Percentiles rank a stretch among this genome's conserved stretches.
phyloP scores from a whole-genome alignment of 2,329 filamentous ascomycete species.

The Aspergillus intermedius region DNA sequence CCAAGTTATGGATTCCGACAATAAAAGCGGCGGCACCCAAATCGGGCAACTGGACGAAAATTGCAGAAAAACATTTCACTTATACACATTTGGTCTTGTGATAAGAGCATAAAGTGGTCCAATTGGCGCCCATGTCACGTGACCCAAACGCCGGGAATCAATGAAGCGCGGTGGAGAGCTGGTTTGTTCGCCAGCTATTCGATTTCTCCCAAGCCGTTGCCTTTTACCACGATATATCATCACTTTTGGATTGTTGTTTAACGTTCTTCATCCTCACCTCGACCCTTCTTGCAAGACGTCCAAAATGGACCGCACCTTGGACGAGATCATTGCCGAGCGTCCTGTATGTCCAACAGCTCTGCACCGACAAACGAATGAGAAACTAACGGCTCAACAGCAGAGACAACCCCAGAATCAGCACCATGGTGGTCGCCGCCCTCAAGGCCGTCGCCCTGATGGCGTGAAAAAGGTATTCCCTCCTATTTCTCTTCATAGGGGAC shows the following conservation, averaged over 20 bases:
- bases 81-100: too few species aligned
- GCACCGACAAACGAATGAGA: conserved; percentile 1
- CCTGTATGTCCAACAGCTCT: conserved; percentile 41
- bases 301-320: conserved; percentile 57
- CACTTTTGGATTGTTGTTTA: neutral
- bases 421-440: conserved; percentile 34
- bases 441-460: conserved; percentile 64
- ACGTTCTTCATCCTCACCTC: conserved; percentile 1
- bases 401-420: conserved; percentile 10
- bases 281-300: conserved; percentile 4
- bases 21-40: too few species aligned
- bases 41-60: too few species aligned
- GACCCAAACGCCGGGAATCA: neutral
- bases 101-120: too few species aligned
- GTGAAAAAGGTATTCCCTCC: conserved; percentile 70
- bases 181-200: neutral
- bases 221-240: neutral
- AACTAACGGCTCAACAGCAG: conserved; percentile 18
- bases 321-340: conserved; percentile 58
- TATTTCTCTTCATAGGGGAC: conserved; percentile 10
- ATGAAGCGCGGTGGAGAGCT: neutral
- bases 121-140: neutral
- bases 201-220: neutral
- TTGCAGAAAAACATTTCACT: too few species aligned
- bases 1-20: too few species aligned